Evolutionary conservation across 257 asterid species (phyloP).

Genomic region (Voacanga thouarsii): DNA sequence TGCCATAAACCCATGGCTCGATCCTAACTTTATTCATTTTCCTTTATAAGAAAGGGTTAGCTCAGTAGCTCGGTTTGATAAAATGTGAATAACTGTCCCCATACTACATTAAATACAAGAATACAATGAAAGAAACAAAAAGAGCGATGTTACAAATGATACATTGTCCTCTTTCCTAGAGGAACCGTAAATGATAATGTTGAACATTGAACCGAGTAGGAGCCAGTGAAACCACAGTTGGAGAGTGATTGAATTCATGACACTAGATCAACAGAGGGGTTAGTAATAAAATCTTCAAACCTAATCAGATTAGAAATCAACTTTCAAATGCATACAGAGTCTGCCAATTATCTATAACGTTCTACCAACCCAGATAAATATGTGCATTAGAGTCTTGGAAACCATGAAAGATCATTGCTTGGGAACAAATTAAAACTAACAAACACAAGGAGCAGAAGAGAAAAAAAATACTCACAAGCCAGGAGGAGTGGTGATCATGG

Average conservation of each 20-base stretch:
- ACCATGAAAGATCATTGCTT: not conserved
- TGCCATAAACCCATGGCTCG: not conserved
- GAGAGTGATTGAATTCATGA: not conserved
- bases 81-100: not conserved
- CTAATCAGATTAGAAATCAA: not conserved
- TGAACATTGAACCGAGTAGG: not conserved
- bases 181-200: not conserved
- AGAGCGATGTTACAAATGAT: not conserved
- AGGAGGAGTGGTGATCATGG: constrained; percentile 98
- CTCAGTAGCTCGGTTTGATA: not conserved
- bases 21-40: not conserved
- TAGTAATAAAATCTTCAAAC: not conserved
- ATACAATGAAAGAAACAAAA: not conserved
- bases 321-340: not conserved
- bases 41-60: not conserved
- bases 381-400: not conserved
- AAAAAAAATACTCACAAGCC: constrained; percentile 65
- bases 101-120: not conserved
- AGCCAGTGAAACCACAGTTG: not conserved
- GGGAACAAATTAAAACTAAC: not conserved
- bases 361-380: not conserved
- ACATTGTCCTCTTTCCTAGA: not conserved
- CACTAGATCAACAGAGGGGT: not conserved
- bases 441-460: not conserved
- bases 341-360: not conserved